Base-by-base conservation (phyloP, 148 eudicot genomes). In the Rhododendron griersonianum region DNA sequence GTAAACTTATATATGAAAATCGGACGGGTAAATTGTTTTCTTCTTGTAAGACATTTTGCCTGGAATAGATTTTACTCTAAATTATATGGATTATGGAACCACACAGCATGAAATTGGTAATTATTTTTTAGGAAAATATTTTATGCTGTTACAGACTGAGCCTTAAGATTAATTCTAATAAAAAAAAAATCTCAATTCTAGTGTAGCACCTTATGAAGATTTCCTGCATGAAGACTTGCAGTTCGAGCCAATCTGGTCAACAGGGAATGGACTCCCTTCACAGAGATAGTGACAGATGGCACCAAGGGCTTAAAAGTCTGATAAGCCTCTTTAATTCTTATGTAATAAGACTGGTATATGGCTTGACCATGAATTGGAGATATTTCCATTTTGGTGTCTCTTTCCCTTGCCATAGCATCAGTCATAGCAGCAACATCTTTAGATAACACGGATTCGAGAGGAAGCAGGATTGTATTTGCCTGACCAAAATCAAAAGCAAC, bases 281-380 rank as follows among this genome's bases (percentile, higher is more conserved):
- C 98, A 86, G 95, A 97, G 76, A 89, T 88, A 85, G 92, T 88
- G 80, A 97, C 91, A 67, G 92, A 85, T 74, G 95, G 94, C n/a
- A 94, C 93, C 88, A 94, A 90, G 57, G 98, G 99, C 87, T 90
- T 93, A 84, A 93, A 92, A 33, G 87, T 89, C 87, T 90, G 91
- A 80, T 85, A 88, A 84, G 96, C 96, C 91, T 95, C 98, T 84
- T 91, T 92, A 76, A 91, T 91, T 86, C 95, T 93, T 57, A 81
- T 75, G 89, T 88, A 88, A 86, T 97, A 97, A 78, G 99, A 97
- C 88, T 94, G 98, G 88, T 93, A 92, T 86, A 97, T 95, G 84
- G 98, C 99, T 91, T 97, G 98, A 47, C 99, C 99, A 91, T 97
- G 99, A 90, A 97, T 91, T 11, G 96, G 98, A 76, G 98, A 91